Conservation (phyloP, 345 rosid genomes). For the Nephelium lappaceum region DNA sequence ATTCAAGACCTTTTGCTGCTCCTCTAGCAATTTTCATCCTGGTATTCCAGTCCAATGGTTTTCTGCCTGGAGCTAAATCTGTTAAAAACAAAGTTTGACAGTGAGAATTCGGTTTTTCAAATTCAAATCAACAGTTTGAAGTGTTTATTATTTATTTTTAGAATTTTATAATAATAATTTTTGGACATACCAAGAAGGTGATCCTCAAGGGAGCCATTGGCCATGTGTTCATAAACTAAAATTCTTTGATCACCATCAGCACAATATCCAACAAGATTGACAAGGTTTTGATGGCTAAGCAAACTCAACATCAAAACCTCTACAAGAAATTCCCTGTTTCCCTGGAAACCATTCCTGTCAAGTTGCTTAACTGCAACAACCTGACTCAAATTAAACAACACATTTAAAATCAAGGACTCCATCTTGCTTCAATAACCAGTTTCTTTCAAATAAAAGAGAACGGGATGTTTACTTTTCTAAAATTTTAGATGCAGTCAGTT, state of each 20-base stretch:
- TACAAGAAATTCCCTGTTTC: slow-evolving; percentile 77
- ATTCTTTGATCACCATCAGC: slow-evolving; percentile 76
- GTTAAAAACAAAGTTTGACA: slow-evolving; percentile 17
- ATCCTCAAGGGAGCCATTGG: slow-evolving; percentile 71
- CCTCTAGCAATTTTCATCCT: slow-evolving; percentile 77
- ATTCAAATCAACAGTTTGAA: neutral
- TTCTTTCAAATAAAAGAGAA: too few relatives aligned
- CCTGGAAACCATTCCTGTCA: slow-evolving; percentile 84
- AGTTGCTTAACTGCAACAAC: slow-evolving; percentile 79
- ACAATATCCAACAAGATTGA: slow-evolving; percentile 76
- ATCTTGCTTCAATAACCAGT: too few relatives aligned
- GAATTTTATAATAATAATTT: too few relatives aligned
- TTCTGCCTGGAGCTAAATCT: slow-evolving; percentile 46
- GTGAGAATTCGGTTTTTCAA: neutral
- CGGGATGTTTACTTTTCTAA: too few relatives aligned
- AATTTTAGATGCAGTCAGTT: too few relatives aligned
- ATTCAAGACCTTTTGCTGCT: slow-evolving; percentile 83
- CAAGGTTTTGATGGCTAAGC: slow-evolving; percentile 68
- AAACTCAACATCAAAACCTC: slow-evolving; percentile 80
- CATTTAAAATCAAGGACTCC: slow-evolving; percentile 5
- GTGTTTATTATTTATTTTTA: neutral
- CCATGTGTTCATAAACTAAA: slow-evolving; percentile 72
- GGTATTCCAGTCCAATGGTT: slow-evolving; percentile 69
- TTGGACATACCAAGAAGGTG: slow-evolving; percentile 67
- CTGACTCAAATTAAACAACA: slow-evolving; percentile 30